phyloP scores from a whole-genome alignment of 176 grass and related monocot genomes.

The Avena atlantica region DNA sequence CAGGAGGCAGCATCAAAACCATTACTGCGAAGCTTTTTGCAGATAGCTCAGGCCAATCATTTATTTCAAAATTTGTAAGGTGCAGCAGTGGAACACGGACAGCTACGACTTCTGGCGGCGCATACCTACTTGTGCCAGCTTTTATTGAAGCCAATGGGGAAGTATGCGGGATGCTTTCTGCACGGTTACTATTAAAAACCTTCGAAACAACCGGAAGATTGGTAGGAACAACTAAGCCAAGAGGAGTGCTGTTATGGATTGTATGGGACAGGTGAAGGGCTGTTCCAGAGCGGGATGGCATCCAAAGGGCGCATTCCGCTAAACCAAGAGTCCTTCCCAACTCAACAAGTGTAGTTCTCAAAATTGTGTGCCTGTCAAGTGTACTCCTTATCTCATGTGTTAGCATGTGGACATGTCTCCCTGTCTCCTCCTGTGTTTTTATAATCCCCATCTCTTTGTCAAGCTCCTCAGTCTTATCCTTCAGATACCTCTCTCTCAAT shows the following conservation, averaged over 20 bases:
- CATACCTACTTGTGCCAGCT: slow-evolving; percentile 53
- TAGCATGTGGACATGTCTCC: slow-evolving; percentile 87
- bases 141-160: slow-evolving; percentile 61
- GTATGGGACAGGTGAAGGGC: slow-evolving; percentile 79
- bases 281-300: slow-evolving; percentile 65
- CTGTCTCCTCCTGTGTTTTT: slow-evolving; percentile 74
- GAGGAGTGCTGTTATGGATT: slow-evolving; percentile 44
- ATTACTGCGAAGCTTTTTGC: slow-evolving; percentile 81
- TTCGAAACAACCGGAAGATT: slow-evolving; percentile 61
- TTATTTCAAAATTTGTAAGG: slow-evolving; percentile 87
- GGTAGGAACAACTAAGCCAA: slow-evolving; percentile 58
- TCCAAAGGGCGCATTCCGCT: slow-evolving; percentile 85
- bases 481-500: slow-evolving; percentile 75
- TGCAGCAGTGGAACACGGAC: slow-evolving; percentile 82
- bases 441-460: slow-evolving; percentile 87
- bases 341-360: slow-evolving; percentile 85
- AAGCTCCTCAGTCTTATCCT: slow-evolving; percentile 77
- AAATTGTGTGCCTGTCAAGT: slow-evolving; percentile 83
- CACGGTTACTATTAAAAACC: slow-evolving; percentile 65
- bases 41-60: slow-evolving; percentile 74
- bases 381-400: slow-evolving; percentile 95
- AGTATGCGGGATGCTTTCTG: slow-evolving; percentile 56
- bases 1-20: slow-evolving; percentile 87
- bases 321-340: slow-evolving; percentile 71
- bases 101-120: slow-evolving; percentile 76